Conservation (phyloP, 129 eudicot genomes). For the Arctium minus region DNA sequence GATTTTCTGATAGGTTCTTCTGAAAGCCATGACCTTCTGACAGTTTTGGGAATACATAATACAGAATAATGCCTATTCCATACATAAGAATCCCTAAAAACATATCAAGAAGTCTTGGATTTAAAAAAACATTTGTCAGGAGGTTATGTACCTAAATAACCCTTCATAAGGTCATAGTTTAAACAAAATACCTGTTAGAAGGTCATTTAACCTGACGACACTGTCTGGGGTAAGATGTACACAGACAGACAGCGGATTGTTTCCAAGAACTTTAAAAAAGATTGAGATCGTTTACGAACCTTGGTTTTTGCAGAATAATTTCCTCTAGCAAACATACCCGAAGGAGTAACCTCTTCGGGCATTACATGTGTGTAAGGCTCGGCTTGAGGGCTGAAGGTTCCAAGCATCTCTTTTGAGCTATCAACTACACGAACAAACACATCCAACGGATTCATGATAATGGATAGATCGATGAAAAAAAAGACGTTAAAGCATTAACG, state of each 20-base stretch:
- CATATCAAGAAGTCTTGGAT: not conserved
- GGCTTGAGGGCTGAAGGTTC: constrained; percentile 68
- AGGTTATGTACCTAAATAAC: not conserved
- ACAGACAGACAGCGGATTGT: not conserved
- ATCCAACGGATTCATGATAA: not conserved
- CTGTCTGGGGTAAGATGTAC: not conserved
- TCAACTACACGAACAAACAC: constrained; percentile 40
- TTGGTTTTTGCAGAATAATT: constrained; percentile 60
- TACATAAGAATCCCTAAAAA: not conserved
- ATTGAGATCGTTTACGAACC: constrained; percentile 24
- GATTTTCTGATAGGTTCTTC: too few relatives aligned
- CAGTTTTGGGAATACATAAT: not conserved
- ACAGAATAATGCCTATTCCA: not conserved
- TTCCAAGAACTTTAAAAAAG: not conserved
- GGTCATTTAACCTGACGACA: not conserved
- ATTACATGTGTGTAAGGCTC: constrained; percentile 61
- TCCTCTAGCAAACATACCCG: constrained; percentile 71
- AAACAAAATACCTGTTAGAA: not conserved
- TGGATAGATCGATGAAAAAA: not conserved
- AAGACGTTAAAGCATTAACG: not conserved
- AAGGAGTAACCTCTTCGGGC: constrained; percentile 70
- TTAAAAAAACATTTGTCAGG: not conserved
- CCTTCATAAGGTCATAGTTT: not conserved
- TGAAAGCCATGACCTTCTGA: not conserved
- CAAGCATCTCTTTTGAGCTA: constrained; percentile 66